Conservation (phyloP, 2,329 filamentous ascomycete species). For the Rugonectria rugulosa region DNA sequence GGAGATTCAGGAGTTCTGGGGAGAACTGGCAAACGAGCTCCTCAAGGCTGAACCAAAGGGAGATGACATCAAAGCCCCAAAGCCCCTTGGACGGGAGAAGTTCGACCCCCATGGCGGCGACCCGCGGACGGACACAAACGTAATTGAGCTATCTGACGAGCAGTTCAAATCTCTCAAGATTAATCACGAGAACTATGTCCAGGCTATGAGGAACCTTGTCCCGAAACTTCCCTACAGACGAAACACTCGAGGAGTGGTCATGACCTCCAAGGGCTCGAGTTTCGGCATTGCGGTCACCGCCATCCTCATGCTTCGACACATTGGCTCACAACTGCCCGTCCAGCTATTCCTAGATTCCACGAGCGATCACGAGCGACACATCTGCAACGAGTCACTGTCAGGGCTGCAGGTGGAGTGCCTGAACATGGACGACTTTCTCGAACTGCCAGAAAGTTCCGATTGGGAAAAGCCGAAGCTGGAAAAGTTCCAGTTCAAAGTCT, state of each 20-base stretch:
- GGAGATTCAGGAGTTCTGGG: conserved; percentile 30
- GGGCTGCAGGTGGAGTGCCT: conserved; percentile 24
- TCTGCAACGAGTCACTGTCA: conserved; percentile 18
- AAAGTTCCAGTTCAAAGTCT: conserved; percentile 32
- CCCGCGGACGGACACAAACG: conserved; percentile 20
- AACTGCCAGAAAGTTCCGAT: conserved; percentile 4
- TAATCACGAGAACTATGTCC: conserved; percentile 26
- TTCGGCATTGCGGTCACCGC: conserved; percentile 33
- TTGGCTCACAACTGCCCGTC: conserved; percentile 27
- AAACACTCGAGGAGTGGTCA: conserved; percentile 29
- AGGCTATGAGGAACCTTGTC: conserved; percentile 20
- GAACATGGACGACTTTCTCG: conserved; percentile 32
- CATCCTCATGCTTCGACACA: conserved; percentile 32
- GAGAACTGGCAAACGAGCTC: conserved; percentile 9
- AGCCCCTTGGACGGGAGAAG: conserved; percentile 20
- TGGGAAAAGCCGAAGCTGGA: conserved; percentile 19
- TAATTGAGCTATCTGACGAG: conserved; percentile 17
- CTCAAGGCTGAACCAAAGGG: conserved; percentile 27
- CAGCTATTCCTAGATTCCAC: conserved; percentile 32
- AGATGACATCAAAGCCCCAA: conserved; percentile 16
- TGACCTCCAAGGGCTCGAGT: conserved; percentile 25
- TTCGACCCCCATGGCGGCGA: conserved; percentile 25
- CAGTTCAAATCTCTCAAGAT: conserved; percentile 25
- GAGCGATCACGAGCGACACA: conserved; percentile 18
- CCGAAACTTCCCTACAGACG: conserved; percentile 21